phyloP scores from a whole-genome alignment of 75 land plant genomes.

The Cunninghamia lanceolata region DNA sequence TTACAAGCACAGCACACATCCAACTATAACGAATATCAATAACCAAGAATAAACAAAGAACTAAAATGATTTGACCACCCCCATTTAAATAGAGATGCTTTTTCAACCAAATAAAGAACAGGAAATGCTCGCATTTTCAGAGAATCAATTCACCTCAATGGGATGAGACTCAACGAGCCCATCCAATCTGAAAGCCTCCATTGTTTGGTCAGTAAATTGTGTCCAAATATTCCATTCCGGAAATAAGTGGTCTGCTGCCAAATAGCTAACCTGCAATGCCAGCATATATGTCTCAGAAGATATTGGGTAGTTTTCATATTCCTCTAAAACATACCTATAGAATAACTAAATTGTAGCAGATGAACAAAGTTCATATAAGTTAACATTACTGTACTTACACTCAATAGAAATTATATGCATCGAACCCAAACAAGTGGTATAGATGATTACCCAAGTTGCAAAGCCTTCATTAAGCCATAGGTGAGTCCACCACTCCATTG shows the following conservation, averaged over 20 bases:
- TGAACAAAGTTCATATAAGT: not conserved
- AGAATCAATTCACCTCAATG: slow-evolving; percentile 65
- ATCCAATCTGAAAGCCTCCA: slow-evolving; percentile 76
- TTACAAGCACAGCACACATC: slow-evolving; percentile 82
- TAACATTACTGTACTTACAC: not conserved
- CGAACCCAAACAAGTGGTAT: not conserved
- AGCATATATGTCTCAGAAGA: not conserved
- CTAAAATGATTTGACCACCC: not conserved
- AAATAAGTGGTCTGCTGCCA: slow-evolving; percentile 83
- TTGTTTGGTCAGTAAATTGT: slow-evolving; percentile 78
- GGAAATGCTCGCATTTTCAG: not conserved
- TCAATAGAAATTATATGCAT: not conserved
- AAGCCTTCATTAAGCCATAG: slow-evolving; percentile 99
- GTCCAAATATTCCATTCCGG: slow-evolving; percentile 99
- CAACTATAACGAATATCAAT: slow-evolving; percentile 43
- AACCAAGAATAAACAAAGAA: not conserved
- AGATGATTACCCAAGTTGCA: slow-evolving; percentile 88
- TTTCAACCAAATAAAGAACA: not conserved
- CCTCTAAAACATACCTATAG: not conserved
- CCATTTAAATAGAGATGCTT: not conserved
- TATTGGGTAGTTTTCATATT: not conserved
- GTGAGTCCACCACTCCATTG: slow-evolving; percentile 99
- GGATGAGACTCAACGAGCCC: slow-evolving; percentile 93
- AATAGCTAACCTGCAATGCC: slow-evolving; percentile 77
- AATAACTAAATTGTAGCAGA: not conserved